Evolutionary conservation across 345 rosid species (phyloP), one percentile per base, ranked within the genome.

Genomic region (Eucalyptus lansdowneana): DNA sequence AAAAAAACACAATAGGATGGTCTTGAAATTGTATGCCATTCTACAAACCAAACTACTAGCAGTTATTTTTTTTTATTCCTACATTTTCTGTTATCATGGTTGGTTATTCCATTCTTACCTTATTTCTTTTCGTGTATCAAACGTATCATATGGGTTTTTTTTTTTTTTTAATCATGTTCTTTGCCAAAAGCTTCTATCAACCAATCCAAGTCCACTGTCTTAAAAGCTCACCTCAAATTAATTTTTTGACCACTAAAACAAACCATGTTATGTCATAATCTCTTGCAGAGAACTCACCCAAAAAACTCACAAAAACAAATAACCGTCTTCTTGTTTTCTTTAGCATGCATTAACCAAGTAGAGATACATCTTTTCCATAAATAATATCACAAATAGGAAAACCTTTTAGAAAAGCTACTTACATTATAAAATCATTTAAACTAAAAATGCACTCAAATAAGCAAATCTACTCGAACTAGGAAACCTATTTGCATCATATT

Each of bases 201-300:
- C 69, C 69, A 62, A 29, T 62, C 69, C 34, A 13, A 27, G 14
- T 62, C 16, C 69, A 62, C 31, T 27, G 6, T 62, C 69, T 62
- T 1, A 62, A 62, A 62, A 29, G 69, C 69, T 62, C n/a, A 29
- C n/a, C n/a, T 62, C 8, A 50, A 50, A 50, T 16, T 50, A 50
- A 50, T 16, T 53, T 53, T 17, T 17, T 69, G 37, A 69, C 80
- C 21, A 51, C 54, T 4, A 69, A 69, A 31, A 69, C 42, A 69
- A 34, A 34, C 22, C 13, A 69, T 34, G 7, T 69, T 69, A 69
- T 17, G 13, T 69, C 80, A 31, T 11, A 69, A 34, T 67, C 44
- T 8, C 4, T 8, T 67, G 11, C 0, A 67, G 3, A n/a, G 56
- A 9, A 67, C 37, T n/a, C 19, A 15, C 9, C 2, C 24, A 3